phyloP scores from a whole-genome alignment of 345 rosid genomes.

The Triadica sebifera region DNA sequence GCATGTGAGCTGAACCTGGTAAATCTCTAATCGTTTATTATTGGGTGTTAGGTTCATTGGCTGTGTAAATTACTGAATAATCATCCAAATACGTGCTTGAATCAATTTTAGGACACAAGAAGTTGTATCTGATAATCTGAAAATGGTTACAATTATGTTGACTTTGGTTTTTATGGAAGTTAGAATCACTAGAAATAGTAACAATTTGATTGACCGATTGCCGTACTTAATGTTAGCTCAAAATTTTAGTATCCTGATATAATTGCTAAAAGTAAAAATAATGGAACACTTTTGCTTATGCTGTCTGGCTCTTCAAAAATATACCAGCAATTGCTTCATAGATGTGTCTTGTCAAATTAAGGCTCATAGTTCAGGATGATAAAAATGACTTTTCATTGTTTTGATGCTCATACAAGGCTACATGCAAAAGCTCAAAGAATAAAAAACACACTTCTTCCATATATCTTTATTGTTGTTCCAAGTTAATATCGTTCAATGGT shows the following conservation, averaged over 20 bases:
- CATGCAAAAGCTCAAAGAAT: neutral
- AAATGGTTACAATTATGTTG: neutral
- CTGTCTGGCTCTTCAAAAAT: neutral
- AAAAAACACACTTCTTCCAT: neutral
- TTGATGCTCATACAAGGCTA: neutral
- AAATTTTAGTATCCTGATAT: neutral
- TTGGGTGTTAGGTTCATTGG: neutral
- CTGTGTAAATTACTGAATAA: too few species aligned
- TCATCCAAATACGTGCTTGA: too few species aligned
- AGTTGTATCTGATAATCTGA: neutral
- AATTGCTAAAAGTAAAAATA: neutral
- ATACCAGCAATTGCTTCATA: neutral
- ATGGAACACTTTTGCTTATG: neutral
- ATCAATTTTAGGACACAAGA: too few species aligned
- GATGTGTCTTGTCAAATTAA: neutral
- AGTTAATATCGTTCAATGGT: neutral
- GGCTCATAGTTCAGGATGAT: neutral
- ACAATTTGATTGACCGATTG: neutral
- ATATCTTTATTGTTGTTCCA: neutral
- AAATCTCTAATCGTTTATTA: conserved; percentile 6
- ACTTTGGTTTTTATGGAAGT: neutral
- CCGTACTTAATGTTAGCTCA: neutral
- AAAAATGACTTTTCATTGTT: neutral
- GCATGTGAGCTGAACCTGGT: conserved; percentile 76
- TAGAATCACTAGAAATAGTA: neutral